These are phyloP conservation scores for Megacollybia marginata DNA, from an alignment of 768 basidiomycete species.

Conservation along the genomic window DNA sequence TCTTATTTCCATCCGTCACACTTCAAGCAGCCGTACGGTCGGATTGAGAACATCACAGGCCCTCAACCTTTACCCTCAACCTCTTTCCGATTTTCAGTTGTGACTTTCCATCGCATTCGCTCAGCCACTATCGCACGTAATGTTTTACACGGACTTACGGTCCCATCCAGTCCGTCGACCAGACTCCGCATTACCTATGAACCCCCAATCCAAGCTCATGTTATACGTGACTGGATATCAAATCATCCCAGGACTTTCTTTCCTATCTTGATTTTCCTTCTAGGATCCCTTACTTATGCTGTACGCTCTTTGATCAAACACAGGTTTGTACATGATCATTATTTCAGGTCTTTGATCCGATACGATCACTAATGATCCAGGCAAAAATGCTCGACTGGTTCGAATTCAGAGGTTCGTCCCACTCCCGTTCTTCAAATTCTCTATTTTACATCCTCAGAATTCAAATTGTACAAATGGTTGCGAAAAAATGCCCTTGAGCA, in stretches of 20 bases:
- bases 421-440: neutral
- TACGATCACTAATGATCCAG: conserved; percentile 78
- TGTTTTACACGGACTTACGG: conserved; percentile 55
- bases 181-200: conserved; percentile 50
- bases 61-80: conserved; percentile 61
- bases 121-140: conserved; percentile 82
- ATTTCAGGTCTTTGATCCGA: conserved; percentile 81
- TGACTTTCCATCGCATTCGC: conserved; percentile 56
- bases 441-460: conserved; percentile 37
- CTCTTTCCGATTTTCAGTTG: conserved; percentile 52
- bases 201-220: conserved; percentile 57
- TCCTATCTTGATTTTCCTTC: conserved; percentile 74
- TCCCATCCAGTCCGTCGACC: conserved; percentile 18
- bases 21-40: conserved; percentile 65
- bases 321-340: neutral
- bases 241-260: conserved; percentile 82
- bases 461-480: conserved; percentile 71
- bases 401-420: conserved; percentile 55
- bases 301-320: conserved; percentile 33
- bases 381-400: conserved; percentile 81
- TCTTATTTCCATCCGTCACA: conserved; percentile 1
- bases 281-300: conserved; percentile 88
- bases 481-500: conserved; percentile 51
- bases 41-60: conserved; percentile 57
- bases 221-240: conserved; percentile 71